phyloP scores from a whole-genome alignment of 331 rosid species.

The Cydonia oblonga region DNA sequence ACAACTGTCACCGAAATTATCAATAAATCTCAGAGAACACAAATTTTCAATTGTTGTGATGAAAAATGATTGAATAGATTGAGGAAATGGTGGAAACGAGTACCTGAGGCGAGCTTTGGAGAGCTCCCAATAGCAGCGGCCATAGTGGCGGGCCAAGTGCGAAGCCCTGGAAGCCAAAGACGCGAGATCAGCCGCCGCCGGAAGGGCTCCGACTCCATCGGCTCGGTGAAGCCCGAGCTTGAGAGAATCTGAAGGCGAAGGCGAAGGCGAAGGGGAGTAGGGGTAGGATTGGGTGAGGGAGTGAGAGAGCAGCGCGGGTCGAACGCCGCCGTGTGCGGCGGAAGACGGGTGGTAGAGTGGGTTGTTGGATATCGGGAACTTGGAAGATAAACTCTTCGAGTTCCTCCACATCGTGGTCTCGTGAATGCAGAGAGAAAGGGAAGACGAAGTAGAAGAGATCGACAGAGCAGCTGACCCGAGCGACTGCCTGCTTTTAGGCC shows the following conservation, averaged over 20 bases:
- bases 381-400: slow-evolving; percentile 25
- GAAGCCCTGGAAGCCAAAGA: slow-evolving; percentile 19
- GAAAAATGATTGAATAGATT: neutral
- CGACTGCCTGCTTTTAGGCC: neutral
- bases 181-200: slow-evolving; percentile 21
- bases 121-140: slow-evolving; percentile 78
- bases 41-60: neutral
- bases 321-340: slow-evolving; percentile 9
- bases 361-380: slow-evolving; percentile 5
- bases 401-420: slow-evolving; percentile 29
- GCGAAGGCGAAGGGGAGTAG: neutral
- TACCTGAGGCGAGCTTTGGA: slow-evolving; percentile 97
- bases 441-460: neutral
- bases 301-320: slow-evolving; percentile 10
- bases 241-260: slow-evolving; percentile 7
- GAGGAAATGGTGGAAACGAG: neutral
- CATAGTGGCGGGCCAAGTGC: slow-evolving; percentile 52
- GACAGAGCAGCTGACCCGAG: neutral
- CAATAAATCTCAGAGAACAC: neutral
- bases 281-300: neutral
- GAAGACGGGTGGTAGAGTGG: neutral
- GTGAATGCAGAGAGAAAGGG: neutral
- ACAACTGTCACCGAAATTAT: neutral
- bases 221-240: slow-evolving; percentile 21
- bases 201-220: slow-evolving; percentile 26